phyloP scores from a whole-genome alignment of 805 yeast genomes.

The Sungouiella blattae region DNA sequence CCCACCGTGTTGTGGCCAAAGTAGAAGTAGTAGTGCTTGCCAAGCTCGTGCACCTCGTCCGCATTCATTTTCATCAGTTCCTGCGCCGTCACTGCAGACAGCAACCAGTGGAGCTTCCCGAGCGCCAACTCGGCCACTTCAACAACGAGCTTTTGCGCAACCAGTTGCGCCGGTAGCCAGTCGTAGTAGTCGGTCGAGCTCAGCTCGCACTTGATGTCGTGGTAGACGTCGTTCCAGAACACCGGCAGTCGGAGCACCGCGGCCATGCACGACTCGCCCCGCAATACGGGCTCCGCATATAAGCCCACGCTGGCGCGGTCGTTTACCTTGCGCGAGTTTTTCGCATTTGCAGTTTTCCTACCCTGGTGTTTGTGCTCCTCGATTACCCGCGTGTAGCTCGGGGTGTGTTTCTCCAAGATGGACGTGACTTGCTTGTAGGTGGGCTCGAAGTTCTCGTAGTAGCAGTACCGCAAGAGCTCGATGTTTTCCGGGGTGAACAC shows the following conservation, averaged over 20 bases:
- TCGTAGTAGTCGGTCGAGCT: slow-evolving; percentile 2
- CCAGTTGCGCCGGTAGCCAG: slow-evolving; percentile 8
- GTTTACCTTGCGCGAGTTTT: neutral
- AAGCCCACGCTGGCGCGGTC: neutral
- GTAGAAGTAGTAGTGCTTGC: slow-evolving; percentile 5
- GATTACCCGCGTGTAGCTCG: no score
- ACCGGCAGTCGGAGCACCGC: no score
- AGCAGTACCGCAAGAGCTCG: slow-evolving; percentile 8
- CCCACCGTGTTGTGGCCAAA: no score
- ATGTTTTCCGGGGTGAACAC: slow-evolving; percentile 4
- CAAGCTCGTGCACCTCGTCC: slow-evolving; percentile 12
- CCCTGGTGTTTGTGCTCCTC: no score
- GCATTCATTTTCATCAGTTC: slow-evolving; percentile 1
- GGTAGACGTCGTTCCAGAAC: slow-evolving; percentile 14
- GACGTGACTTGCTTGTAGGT: neutral
- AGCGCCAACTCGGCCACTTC: slow-evolving; percentile 9
- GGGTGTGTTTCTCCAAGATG: no score
- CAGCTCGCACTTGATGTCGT: slow-evolving; percentile 10
- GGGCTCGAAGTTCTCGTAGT: slow-evolving; percentile 9
- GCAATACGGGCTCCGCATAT: neutral
- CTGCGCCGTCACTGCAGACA: no score
- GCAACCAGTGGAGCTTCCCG: slow-evolving; percentile 7
- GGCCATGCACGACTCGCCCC: no score
- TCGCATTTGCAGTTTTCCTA: neutral
- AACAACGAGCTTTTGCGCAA: slow-evolving; percentile 6